Conservation (phyloP, 345 rosid genomes). For the Limnanthes douglasii region DNA sequence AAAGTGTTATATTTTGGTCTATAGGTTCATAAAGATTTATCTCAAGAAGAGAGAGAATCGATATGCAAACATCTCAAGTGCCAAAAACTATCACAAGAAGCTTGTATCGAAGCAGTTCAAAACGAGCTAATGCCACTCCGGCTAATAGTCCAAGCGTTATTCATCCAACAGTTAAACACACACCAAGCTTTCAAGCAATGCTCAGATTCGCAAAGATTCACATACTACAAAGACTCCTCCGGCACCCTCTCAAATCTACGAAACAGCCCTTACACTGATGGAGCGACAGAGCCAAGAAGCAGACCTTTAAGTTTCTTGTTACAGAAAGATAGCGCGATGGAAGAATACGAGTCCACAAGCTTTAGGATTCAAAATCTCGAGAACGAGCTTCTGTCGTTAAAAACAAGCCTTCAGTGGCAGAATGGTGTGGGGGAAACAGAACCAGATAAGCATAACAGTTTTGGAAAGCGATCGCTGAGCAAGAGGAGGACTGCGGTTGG, state of each 20-base stretch:
- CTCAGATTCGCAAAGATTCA: slow-evolving; percentile 15
- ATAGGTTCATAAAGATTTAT: slow-evolving; percentile 34
- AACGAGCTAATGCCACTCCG: slow-evolving; percentile 81
- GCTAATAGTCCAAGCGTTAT: slow-evolving; percentile 58
- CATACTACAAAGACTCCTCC: too few species aligned
- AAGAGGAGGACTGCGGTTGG: slow-evolving; percentile 36
- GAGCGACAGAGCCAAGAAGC: slow-evolving; percentile 19
- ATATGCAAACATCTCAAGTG: slow-evolving; percentile 65
- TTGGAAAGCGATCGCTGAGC: slow-evolving; percentile 29
- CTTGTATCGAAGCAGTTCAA: slow-evolving; percentile 59
- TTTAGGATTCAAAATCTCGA: slow-evolving; percentile 68
- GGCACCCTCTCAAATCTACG: too few species aligned
- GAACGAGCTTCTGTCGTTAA: slow-evolving; percentile 41
- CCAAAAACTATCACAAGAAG: slow-evolving; percentile 56
- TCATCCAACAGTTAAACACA: slow-evolving; percentile 58
- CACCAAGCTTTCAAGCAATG: slow-evolving; percentile 73
- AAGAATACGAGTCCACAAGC: slow-evolving; percentile 49
- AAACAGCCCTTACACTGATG: slow-evolving; percentile 40
- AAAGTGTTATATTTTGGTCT: background rate
- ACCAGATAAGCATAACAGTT: slow-evolving; percentile 14
- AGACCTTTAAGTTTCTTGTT: slow-evolving; percentile 25
- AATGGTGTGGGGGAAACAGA: slow-evolving; percentile 17
- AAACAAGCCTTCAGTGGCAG: slow-evolving; percentile 32
- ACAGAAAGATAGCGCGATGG: slow-evolving; percentile 20
- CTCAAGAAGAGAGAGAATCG: slow-evolving; percentile 48